Conservation (phyloP, 805 yeast species). For the Saccharomycopsis sp. region DNA sequence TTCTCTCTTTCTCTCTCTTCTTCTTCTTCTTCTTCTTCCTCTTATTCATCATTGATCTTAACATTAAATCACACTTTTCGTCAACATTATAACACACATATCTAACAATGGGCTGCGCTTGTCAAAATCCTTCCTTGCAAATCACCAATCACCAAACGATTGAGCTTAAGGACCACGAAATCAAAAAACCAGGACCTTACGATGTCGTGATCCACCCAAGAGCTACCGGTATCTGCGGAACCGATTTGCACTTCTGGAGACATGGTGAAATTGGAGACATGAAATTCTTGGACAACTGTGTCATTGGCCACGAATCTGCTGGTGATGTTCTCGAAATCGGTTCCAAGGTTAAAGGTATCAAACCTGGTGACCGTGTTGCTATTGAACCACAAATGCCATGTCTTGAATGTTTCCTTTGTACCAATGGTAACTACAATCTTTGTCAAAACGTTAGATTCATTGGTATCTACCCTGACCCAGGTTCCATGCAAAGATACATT, state of each 20-base stretch:
- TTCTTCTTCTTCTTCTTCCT: background rate
- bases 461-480: conserved; percentile 34
- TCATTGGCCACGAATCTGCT: conserved; percentile 41
- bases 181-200: conserved; percentile 26
- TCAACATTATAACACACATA: background rate
- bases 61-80: background rate
- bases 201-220: conserved; percentile 51
- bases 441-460: conserved; percentile 34
- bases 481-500: conserved; percentile 35
- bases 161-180: conserved; percentile 11
- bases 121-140: conserved; percentile 18
- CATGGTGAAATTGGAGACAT: conserved; percentile 57
- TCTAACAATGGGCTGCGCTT: conserved; percentile 6
- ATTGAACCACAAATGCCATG: conserved; percentile 54
- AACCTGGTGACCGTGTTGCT: conserved; percentile 43
- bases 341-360: conserved; percentile 37
- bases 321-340: conserved; percentile 46
- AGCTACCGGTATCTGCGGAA: conserved; percentile 71
- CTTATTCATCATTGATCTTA: background rate
- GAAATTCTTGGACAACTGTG: conserved; percentile 31
- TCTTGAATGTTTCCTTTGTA: conserved; percentile 33
- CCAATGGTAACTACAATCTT: conserved; percentile 36
- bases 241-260: conserved; percentile 64
- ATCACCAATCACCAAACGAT: conserved; percentile 18
- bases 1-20: background rate